Percentiles rank a stretch among this genome's conserved stretches.
Evolutionary conservation across 106 monocot genomes (phyloP).

Genomic region (Platanthera zijinensis): DNA sequence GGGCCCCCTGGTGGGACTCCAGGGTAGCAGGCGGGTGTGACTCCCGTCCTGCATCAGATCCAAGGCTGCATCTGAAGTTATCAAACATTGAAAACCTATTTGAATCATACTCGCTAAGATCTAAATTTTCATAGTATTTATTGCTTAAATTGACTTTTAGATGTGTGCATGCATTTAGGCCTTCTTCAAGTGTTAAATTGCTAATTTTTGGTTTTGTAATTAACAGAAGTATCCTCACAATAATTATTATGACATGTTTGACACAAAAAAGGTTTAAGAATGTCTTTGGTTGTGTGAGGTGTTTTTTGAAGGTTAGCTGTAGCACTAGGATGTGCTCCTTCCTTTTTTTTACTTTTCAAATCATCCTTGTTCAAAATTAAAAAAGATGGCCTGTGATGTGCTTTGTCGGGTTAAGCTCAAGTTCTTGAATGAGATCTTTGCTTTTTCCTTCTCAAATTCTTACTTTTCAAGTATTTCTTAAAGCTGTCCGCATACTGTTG

Average conservation of each 20-base stretch:
- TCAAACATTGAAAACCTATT: background rate
- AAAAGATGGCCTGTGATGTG: background rate
- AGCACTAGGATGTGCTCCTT: background rate
- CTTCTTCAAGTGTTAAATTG: background rate
- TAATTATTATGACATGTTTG: background rate
- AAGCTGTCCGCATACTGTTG: too few species aligned
- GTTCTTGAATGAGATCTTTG: background rate
- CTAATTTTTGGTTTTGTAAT: background rate
- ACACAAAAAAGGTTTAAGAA: background rate
- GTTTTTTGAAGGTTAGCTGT: background rate
- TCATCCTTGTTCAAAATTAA: background rate
- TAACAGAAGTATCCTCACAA: background rate
- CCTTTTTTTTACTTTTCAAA: background rate
- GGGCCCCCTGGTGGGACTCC: too few species aligned
- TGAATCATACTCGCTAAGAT: background rate
- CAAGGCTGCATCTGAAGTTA: background rate
- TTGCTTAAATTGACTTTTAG: background rate
- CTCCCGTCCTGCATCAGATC: background rate
- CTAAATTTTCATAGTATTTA: background rate
- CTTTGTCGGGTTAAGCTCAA: background rate
- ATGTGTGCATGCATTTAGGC: background rate
- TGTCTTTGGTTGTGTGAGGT: background rate
- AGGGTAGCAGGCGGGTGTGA: too few species aligned
- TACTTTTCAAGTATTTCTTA: background rate
- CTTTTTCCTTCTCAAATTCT: background rate